These are phyloP conservation scores for Kodamaea neixiangensis DNA, from an alignment of 805 yeast genomes.

Conservation along the genomic window DNA sequence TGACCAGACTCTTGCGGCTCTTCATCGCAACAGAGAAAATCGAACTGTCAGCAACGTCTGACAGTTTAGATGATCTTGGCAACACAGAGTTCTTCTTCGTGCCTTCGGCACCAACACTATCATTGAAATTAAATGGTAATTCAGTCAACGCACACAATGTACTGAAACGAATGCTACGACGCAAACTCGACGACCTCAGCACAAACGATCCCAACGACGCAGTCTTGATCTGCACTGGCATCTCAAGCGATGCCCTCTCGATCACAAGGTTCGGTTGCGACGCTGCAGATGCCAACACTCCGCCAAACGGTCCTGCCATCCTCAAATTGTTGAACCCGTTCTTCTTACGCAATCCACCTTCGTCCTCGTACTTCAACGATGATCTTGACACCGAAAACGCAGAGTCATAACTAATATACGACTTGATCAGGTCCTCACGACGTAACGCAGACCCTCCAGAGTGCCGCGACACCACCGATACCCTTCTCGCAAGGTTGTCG, in stretches of 20 bases:
- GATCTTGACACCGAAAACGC: conserved; percentile 42
- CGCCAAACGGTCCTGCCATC: not conserved
- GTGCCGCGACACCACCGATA: conserved; percentile 14
- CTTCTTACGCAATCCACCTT: conserved; percentile 47
- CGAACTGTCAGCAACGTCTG: conserved; percentile 34
- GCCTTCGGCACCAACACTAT: conserved; percentile 4
- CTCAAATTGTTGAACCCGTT: conserved; percentile 51
- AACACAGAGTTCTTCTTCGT: conserved; percentile 13
- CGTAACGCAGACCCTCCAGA: conserved; percentile 37
- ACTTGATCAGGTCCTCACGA: conserved; percentile 41
- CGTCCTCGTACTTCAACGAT: conserved; percentile 17
- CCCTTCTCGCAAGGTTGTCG: conserved; percentile 14
- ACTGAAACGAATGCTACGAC: conserved; percentile 38
- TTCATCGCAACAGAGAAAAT: conserved; percentile 33
- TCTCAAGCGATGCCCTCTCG: conserved; percentile 13
- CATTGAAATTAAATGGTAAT: conserved; percentile 30
- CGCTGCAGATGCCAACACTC: not conserved
- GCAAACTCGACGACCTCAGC: conserved; percentile 20
- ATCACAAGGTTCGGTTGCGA: conserved; percentile 3
- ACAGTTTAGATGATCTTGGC: conserved; percentile 24
- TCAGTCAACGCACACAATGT: conserved; percentile 42
- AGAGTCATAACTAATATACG: conserved; percentile 64
- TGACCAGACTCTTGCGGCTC: conserved; percentile 19
- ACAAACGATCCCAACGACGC: conserved; percentile 18
- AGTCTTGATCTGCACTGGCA: conserved; percentile 14